Base-by-base conservation (phyloP, 352 stramenopile genomes). In the Pythium aristosporum region DNA sequence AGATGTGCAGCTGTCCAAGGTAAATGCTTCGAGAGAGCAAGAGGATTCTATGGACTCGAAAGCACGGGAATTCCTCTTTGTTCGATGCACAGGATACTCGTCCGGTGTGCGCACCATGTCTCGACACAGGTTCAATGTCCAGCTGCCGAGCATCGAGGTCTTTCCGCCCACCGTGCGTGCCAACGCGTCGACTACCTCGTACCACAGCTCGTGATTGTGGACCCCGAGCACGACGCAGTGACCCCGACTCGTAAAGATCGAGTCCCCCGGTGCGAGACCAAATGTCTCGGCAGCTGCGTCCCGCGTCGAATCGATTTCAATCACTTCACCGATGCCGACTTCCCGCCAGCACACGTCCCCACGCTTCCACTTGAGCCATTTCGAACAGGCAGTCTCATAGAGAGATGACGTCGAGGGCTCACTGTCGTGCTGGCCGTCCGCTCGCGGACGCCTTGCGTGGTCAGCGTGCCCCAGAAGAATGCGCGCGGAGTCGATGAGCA, bases 131-230 rank as follows among this genome's bases (percentile, higher is more conserved):
- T 12, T 39, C 21, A 59, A 34, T 50, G 66, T 91, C 85, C 85
- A 93, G 3, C 72, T 73, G 16, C 41, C 67, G 1, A 73, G 21
- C n/a, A 7, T 58, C 21, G 49, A 32, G 3, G 11, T 1, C 21
- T 49, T 44, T 7, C 9, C 21, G 5, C 41, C 36, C 6, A 6
- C 37, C 3, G 8, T 1, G 21, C 10, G 25, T 10, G 55, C 39
- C 5, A 63, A 39, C 16, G 50, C 32, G 25, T 70, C 57, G 2
- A 30, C 46, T 2, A 70, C 46, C 68, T 91, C 82, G 42, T 87
- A 91, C 80, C 80, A 93, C 36, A 93, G 67, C 32, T 85, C 74
- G 61, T 93, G 77, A 7, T 86, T 73, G 50, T 72, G 74, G 12
- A 80, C 75, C 0, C 85, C 85, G 11, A 93, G 56, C 3, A 89